Conservation (phyloP, 73 alveolate species). For the Paramecium bursaria region DNA sequence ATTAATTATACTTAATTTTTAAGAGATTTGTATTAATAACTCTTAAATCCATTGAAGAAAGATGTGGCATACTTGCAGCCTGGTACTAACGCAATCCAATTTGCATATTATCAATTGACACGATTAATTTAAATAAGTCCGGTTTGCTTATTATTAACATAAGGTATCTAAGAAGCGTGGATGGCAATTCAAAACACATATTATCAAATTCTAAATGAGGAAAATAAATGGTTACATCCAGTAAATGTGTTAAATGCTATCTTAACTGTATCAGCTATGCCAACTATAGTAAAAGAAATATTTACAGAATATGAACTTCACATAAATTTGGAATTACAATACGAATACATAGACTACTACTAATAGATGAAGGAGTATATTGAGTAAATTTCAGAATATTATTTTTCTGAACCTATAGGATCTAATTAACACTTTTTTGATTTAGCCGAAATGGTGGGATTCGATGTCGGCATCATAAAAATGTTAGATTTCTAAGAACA, state of each 20-base stretch:
- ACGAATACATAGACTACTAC: not conserved
- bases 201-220: not conserved
- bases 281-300: conserved; percentile 40
- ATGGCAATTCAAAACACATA: not conserved
- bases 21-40: not conserved
- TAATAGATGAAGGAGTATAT: not conserved
- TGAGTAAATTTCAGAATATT: not conserved
- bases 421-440: conserved; percentile 9
- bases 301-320: conserved; percentile 12
- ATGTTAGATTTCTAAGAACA: not conserved
- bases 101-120: conserved; percentile 14
- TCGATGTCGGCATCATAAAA: not conserved
- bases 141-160: conserved; percentile 4
- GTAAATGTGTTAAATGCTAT: not conserved
- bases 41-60: conserved; percentile 15
- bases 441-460: conserved; percentile 15
- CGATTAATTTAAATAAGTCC: conserved; percentile 9
- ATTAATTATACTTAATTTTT: conserved; percentile 3
- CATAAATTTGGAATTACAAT: not conserved
- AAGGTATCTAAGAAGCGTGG: conserved; percentile 50
- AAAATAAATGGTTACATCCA: conserved; percentile 53
- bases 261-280: conserved; percentile 10
- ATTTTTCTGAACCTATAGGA: not conserved
- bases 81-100: not conserved
- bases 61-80: conserved; percentile 13